A percentile compares a stretch with the other conserved stretches of the same genome.
phyloP scores from a whole-genome alignment of 192 early-diverging fungal genomes.

The Haplosporangium gracile region DNA sequence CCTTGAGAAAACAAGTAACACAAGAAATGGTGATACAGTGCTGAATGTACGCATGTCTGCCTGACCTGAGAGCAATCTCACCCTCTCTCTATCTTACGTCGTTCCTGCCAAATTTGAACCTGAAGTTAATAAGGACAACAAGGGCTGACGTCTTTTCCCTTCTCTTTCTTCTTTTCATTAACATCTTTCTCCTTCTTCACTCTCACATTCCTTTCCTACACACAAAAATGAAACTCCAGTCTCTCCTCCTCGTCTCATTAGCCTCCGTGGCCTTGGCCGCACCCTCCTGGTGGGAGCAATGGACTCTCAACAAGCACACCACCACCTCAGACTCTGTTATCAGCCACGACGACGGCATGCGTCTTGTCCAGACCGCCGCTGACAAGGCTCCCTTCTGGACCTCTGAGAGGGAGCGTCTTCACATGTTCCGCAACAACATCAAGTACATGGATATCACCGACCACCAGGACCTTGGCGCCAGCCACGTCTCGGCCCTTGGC shows the following conservation, averaged over 20 bases:
- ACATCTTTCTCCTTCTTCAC: neutral
- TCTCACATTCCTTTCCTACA: neutral
- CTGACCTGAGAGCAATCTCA: neutral
- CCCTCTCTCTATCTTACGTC: neutral
- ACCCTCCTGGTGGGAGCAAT: conserved; percentile 46
- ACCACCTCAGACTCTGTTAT: conserved; percentile 12
- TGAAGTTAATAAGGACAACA: neutral
- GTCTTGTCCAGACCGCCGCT: conserved; percentile 61
- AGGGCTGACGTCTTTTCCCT: neutral
- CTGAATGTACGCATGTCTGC: neutral
- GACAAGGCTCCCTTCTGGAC: conserved; percentile 69
- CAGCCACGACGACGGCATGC: conserved; percentile 19
- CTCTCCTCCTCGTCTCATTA: conserved; percentile 47
- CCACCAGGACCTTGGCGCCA: conserved; percentile 61
- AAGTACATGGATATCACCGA: conserved; percentile 94
- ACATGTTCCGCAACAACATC: conserved; percentile 73
- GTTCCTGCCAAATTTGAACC: neutral
- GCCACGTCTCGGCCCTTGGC: conserved; percentile 2
- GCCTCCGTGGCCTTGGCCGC: conserved; percentile 44
- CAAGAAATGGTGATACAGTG: neutral
- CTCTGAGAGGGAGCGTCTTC: conserved; percentile 70
- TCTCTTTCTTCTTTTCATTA: neutral
- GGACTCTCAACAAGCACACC: conserved; percentile 23
- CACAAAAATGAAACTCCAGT: conserved; percentile 36
- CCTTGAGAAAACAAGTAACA: neutral